Evolutionary conservation across 2,329 filamentous ascomycete species (phyloP).

Genomic region (Xylariaceae sp.): DNA sequence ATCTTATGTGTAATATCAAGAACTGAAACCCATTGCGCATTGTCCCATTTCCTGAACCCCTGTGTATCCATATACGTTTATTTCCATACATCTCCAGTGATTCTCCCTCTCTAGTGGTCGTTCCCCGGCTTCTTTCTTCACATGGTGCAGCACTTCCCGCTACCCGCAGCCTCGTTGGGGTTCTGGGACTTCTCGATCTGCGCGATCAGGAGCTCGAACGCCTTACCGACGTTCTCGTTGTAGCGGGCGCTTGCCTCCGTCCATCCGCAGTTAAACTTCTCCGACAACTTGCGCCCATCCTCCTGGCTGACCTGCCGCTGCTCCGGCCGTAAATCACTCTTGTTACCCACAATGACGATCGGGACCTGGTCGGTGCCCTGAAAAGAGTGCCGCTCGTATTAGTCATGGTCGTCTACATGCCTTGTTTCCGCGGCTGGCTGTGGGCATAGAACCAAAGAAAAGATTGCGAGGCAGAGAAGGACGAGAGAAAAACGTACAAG

Average conservation of each 20-base stretch:
- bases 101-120: background rate
- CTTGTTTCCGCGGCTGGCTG: background rate
- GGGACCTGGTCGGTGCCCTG: conserved; percentile 86
- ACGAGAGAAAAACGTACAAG: conserved; percentile 63
- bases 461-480: background rate
- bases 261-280: conserved; percentile 90
- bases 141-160: conserved; percentile 86
- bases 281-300: conserved; percentile 82
- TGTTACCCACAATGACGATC: conserved; percentile 95
- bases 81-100: background rate
- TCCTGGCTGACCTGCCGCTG: conserved; percentile 89
- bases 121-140: conserved; percentile 50
- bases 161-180: conserved; percentile 80
- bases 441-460: background rate
- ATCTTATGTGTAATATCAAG: conserved; percentile 13
- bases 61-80: conserved; percentile 6
- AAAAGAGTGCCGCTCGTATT: conserved; percentile 4
- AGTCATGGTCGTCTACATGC: background rate
- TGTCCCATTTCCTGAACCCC: conserved; percentile 1
- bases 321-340: conserved; percentile 90
- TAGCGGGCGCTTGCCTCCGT: conserved; percentile 94
- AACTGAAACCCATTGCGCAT: conserved; percentile 4
- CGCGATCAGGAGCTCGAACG: conserved; percentile 91
- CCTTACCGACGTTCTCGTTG: conserved; percentile 90
- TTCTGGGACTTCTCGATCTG: conserved; percentile 96